Conservation (phyloP, 495 filamentous ascomycete species). For the Jackrogersella multiformis region DNA sequence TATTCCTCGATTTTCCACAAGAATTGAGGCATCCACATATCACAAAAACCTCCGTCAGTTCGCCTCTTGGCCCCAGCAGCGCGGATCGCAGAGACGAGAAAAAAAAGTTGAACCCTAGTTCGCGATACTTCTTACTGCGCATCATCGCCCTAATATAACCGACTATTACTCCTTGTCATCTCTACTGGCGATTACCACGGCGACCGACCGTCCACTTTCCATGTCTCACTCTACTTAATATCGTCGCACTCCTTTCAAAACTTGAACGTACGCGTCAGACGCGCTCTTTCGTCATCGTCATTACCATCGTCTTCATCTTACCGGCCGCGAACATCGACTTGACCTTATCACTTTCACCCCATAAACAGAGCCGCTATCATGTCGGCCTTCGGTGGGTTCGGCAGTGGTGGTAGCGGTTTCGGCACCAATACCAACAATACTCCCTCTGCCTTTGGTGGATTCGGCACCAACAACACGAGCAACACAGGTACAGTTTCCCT, state of each 20-base stretch:
- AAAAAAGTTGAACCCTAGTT: conserved; percentile 36
- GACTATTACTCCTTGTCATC: conserved; percentile 2
- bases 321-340: conserved; percentile 24
- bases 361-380: conserved; percentile 51
- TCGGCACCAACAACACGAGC: conserved; percentile 44
- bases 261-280: conserved; percentile 42
- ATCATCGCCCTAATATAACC: conserved; percentile 14
- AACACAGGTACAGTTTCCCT: conserved; percentile 43
- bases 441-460: conserved; percentile 62
- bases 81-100: conserved; percentile 38
- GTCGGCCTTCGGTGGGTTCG: conserved; percentile 55
- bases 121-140: conserved; percentile 33
- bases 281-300: conserved; percentile 27
- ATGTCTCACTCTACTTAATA: conserved; percentile 42
- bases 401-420: conserved; percentile 49
- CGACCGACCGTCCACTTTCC: conserved; percentile 34
- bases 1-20: conserved; percentile 11
- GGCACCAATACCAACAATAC: conserved; percentile 62
- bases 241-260: conserved; percentile 21
- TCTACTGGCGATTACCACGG: conserved; percentile 17
- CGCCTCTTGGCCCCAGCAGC: conserved; percentile 28
- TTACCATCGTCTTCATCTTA: conserved; percentile 11
- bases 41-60: conserved; percentile 13
- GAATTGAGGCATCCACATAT: conserved; percentile 12
- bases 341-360: conserved; percentile 6